Base-by-base conservation (phyloP, 495 filamentous ascomycete species). In the Penicillium steckii region DNA sequence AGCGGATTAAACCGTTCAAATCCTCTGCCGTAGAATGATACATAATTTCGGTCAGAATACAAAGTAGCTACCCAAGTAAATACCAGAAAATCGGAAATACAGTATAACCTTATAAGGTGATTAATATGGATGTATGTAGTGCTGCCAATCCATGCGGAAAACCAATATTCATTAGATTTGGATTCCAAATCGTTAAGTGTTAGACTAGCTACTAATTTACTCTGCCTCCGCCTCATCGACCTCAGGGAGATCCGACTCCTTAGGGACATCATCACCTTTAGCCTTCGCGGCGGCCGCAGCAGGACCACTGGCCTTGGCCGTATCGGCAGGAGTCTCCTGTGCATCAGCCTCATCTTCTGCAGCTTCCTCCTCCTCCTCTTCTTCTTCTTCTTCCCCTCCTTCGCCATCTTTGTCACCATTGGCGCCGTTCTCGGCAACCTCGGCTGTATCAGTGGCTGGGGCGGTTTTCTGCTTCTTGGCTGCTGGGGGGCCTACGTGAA, bases 231-330 rank as follows among this genome's bases (percentile, higher is more conserved):
- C 73, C 9, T 55, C 67, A 46, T 72, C 69, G 44, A 68, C 67
- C 53, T 74, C 74, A 22, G 62, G 57, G n/a, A 78, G 48, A 50
- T 76, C 70, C n/a, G 65, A 56, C 47, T 80, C 76, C 60, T 80
- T 80, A 3, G 77, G 72, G 45, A 80, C 69, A 44, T 45, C 61
- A 10, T 53, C 66, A 17, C 67, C 79, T 56, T 80, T 80, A 4
- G 61, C 63, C 46, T 68, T 67, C 23, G 66, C 69, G 1, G 77
- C 73, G 48, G 72, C 60, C 0, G 65, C 66, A 52, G 73, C 70
- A 48, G 80, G 72, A 8, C 68, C 68, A 44, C 76, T 74, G 17
- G 60, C 61, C 56, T 71, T 62, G 23, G 68, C 66, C 4, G 68
- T 73, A 15, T 69, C 66, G 35, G 57, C 57, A 5, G 55, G 45